A percentile compares a stretch with the other conserved stretches of the same genome.
phyloP scores from a whole-genome alignment of 768 basidiomycete species.

The Pholiota conissans region DNA sequence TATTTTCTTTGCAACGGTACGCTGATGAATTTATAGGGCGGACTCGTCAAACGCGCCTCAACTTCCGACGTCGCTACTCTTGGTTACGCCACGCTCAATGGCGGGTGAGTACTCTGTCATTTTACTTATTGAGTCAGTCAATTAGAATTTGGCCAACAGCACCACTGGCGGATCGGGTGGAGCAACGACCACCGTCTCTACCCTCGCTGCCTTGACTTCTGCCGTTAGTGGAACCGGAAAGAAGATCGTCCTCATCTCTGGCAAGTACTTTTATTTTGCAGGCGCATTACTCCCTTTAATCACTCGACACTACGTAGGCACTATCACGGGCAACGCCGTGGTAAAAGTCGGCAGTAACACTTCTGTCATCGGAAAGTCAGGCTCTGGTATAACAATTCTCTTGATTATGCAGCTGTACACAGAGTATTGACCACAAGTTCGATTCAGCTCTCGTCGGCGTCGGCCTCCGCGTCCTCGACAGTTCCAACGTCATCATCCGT shows the following conservation, averaged over 20 bases:
- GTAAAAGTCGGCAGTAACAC: constrained; percentile 46
- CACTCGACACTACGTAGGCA: constrained; percentile 25
- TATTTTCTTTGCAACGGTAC: not conserved
- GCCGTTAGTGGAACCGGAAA: constrained; percentile 41
- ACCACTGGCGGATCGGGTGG: constrained; percentile 47
- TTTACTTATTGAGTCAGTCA: not conserved
- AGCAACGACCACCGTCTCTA: constrained; percentile 41
- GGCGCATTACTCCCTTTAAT: not conserved
- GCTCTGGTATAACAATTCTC: constrained; percentile 33
- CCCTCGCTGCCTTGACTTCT: constrained; percentile 38
- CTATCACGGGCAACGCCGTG: constrained; percentile 42
- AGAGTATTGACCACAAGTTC: not conserved
- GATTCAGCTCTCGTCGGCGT: constrained; percentile 40
- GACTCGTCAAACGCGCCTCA: constrained; percentile 33
- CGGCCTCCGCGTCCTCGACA: constrained; percentile 43
- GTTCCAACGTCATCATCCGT: constrained; percentile 47
- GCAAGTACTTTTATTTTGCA: constrained; percentile 10
- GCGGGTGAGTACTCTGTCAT: constrained; percentile 31
- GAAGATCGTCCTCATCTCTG: constrained; percentile 46
- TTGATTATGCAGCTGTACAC: too few relatives aligned
- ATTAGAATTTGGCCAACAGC: constrained; percentile 20
- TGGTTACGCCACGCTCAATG: constrained; percentile 39
- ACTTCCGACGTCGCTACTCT: constrained; percentile 35
- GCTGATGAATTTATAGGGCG: constrained; percentile 5
- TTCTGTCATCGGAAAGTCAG: constrained; percentile 38